Evolutionary conservation across 2,329 filamentous ascomycete genomes (phyloP), one percentile per base, ranked within the genome.

Genomic region (Botryotinia calthae): DNA sequence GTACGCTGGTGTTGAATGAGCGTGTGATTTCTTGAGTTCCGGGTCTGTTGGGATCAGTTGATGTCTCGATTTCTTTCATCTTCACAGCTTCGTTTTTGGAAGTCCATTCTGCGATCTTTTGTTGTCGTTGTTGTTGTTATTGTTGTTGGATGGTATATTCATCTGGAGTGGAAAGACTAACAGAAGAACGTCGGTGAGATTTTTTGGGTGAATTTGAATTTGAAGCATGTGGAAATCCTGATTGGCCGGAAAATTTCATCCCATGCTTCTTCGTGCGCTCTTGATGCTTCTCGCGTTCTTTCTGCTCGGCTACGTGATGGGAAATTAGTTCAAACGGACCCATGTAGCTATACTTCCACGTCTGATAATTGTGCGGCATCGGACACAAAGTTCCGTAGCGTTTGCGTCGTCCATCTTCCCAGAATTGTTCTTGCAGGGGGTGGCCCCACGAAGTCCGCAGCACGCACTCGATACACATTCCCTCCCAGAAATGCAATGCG

Each of bases 31-130:
- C n/a, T 28, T 56, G 14, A 18, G 51, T 28, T 28, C n/a, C 18
- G 1, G n/a, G 51, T 54, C 6, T 54, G 0, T 2, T 1, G 1
- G 14, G 2, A 28, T 16, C 6, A 1, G 51, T 18, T 18, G 5
- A 4, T 7, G 14, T n/a, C 16, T 54, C n/a, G 4, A 3, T 2
- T 8, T 54, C 14, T 6, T 4, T 8, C 5, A 8, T 18, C 51
- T 54, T 54, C 12, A 14, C 6, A 28, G 25, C 14, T 18, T n/a
- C 51, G 2, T 54, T 54, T 1, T 54, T 54, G n/a, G 51, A 0
- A 18, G 51, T 18, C n/a, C 6, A 54, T 28, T 54, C 14, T 2
- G 51, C n/a, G 28, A 54, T 54, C 12, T 54, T 28, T 6, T 28
- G n/a, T 54, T 54, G 25, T 16, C 28, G 6, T 16, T 4, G 34